phyloP scores from a whole-genome alignment of 768 basidiomycete genomes.

The Panellus pusillus region DNA sequence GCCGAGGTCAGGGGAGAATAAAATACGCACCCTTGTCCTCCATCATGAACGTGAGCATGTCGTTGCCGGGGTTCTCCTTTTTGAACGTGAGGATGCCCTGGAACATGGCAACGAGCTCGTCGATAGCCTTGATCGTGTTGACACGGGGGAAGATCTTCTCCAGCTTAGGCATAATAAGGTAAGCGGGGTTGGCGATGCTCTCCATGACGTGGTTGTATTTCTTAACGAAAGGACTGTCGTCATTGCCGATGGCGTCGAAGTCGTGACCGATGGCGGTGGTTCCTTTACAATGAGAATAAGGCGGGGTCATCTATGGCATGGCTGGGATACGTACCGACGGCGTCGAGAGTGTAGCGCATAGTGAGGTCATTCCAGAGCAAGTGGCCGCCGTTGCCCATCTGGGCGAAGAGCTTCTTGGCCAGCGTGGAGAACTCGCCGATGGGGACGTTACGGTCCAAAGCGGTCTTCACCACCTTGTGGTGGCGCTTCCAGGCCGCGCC shows the following conservation, averaged over 20 bases:
- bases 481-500: constrained; percentile 40
- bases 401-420: constrained; percentile 31
- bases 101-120: constrained; percentile 30
- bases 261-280: constrained; percentile 36
- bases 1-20: too few species aligned
- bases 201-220: constrained; percentile 39
- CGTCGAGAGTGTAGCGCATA: constrained; percentile 37
- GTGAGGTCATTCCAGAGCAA: constrained; percentile 18
- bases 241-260: constrained; percentile 33
- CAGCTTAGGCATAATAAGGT: constrained; percentile 34
- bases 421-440: constrained; percentile 33
- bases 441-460: constrained; percentile 34
- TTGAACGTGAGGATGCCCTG: constrained; percentile 29
- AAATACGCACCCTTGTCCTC: constrained; percentile 22
- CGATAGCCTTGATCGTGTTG: constrained; percentile 30
- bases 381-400: constrained; percentile 29
- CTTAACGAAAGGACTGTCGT: constrained; percentile 33
- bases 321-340: constrained; percentile 26
- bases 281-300: too few species aligned
- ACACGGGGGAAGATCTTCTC: constrained; percentile 31
- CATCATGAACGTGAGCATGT: constrained; percentile 37
- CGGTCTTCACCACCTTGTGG: constrained; percentile 34
- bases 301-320: too few species aligned
- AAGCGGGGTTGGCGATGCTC: constrained; percentile 33
- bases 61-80: constrained; percentile 31